These are phyloP conservation scores for Leccinum obscurum DNA, from an alignment of 768 basidiomycete species.

Conservation along the genomic window DNA sequence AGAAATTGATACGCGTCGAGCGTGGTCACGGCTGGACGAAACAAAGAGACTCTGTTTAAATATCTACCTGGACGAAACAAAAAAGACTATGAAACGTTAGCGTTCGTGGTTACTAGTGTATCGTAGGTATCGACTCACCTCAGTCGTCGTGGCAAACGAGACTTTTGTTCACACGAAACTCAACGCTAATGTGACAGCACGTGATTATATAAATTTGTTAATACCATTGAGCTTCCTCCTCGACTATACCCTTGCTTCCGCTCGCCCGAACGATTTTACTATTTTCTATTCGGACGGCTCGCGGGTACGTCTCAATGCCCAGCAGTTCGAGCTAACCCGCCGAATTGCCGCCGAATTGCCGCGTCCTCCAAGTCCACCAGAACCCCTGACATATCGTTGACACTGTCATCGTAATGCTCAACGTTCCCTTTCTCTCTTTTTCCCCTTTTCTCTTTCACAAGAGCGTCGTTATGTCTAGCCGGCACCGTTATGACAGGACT, in stretches of 20 bases:
- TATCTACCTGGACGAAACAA: too few species aligned
- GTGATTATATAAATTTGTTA: too few species aligned
- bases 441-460: background rate
- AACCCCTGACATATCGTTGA: background rate
- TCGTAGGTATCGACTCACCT: too few species aligned
- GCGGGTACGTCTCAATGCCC: constrained; percentile 18
- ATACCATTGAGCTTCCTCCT: background rate
- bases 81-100: too few species aligned
- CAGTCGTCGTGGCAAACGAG: too few species aligned
- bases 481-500: constrained; percentile 80
- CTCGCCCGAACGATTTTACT: constrained; percentile 17
- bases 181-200: too few species aligned
- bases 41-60: too few species aligned
- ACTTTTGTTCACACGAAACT: too few species aligned
- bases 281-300: constrained; percentile 8
- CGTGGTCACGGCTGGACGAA: too few species aligned
- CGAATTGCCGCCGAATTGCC: background rate
- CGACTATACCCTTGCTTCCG: constrained; percentile 3
- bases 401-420: background rate
- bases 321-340: constrained; percentile 2
- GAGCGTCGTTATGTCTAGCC: constrained; percentile 62
- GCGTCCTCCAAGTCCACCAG: constrained; percentile 13
- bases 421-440: background rate
- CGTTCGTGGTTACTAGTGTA: too few species aligned
- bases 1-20: too few species aligned